Evolutionary conservation across 2,329 filamentous ascomycete species (phyloP).

Genomic region (Hypoxylon sp.): DNA sequence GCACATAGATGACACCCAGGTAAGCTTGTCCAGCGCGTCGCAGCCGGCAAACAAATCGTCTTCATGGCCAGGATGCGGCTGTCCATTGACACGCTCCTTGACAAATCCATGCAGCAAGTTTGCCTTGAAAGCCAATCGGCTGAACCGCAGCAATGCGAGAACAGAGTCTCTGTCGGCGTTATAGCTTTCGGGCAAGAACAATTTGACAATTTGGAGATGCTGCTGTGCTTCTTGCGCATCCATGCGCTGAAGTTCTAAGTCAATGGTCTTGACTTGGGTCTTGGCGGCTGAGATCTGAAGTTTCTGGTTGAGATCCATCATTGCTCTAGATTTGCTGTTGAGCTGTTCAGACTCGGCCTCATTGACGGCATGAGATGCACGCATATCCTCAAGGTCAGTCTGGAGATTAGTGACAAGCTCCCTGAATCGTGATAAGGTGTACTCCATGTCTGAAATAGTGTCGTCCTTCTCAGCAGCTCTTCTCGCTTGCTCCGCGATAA

Average conservation of each 20-base stretch:
- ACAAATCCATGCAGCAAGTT: constrained; percentile 83
- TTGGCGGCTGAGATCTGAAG: constrained; percentile 91
- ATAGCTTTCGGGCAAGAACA: constrained; percentile 90
- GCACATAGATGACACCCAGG: constrained; percentile 87
- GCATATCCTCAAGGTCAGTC: constrained; percentile 90
- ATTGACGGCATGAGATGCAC: constrained; percentile 90
- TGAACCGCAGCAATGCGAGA: constrained; percentile 89
- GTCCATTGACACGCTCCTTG: constrained; percentile 81
- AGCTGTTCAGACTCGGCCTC: constrained; percentile 94
- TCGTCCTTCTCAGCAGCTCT: constrained; percentile 83
- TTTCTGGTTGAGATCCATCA: constrained; percentile 97
- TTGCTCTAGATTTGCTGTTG: constrained; percentile 87
- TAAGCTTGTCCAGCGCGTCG: constrained; percentile 86
- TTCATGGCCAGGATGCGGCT: constrained; percentile 76
- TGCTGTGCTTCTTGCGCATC: constrained; percentile 91
- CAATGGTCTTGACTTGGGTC: constrained; percentile 94
- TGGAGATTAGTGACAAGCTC: constrained; percentile 90
- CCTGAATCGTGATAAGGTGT: constrained; percentile 88
- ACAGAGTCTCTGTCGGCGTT: constrained; percentile 86
- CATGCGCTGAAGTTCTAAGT: constrained; percentile 87
- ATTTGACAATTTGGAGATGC: constrained; percentile 88
- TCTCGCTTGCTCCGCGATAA: constrained; percentile 86
- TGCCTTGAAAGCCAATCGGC: constrained; percentile 89
- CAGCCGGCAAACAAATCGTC: constrained; percentile 86
- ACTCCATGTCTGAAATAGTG: constrained; percentile 87